These are phyloP conservation scores for Acaromyces ingoldii DNA, from an alignment of 1,284 basidiomycete species.

Conservation along the genomic window DNA sequence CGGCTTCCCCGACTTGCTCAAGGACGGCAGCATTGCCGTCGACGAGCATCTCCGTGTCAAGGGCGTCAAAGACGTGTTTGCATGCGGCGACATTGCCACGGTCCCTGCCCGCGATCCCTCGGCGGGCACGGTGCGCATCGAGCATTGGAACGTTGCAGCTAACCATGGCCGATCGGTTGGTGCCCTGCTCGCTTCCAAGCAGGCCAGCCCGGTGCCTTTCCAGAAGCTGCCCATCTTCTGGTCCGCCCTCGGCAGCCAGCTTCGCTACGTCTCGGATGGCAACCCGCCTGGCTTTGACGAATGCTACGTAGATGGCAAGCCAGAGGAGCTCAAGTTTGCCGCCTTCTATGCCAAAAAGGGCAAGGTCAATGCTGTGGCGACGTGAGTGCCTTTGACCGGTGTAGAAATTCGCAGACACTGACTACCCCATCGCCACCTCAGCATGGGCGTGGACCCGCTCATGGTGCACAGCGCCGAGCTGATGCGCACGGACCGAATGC, in stretches of 20 bases:
- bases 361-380: conserved; percentile 74
- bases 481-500: conserved; percentile 74
- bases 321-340: conserved; percentile 61
- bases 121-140: conserved; percentile 64
- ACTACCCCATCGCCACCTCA: too few species aligned
- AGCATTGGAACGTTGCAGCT: conserved; percentile 87
- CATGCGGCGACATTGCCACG: conserved; percentile 83
- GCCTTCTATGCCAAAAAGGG: conserved; percentile 75
- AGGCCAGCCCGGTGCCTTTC: conserved; percentile 53
- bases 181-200: conserved; percentile 59
- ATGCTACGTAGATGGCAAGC: conserved; percentile 70
- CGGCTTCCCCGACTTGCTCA: conserved; percentile 51
- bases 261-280: conserved; percentile 75
- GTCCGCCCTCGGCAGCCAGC: conserved; percentile 67
- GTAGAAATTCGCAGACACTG: too few species aligned
- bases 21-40: conserved; percentile 21
- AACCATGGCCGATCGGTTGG: conserved; percentile 82
- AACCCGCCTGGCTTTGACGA: conserved; percentile 62
- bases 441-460: conserved; percentile 76
- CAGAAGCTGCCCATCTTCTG: conserved; percentile 82
- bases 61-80: conserved; percentile 64
- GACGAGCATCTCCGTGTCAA: conserved; percentile 72
- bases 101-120: conserved; percentile 58
- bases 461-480: conserved; percentile 77
- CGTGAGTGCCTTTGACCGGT: conserved; percentile 52